These are phyloP conservation scores for Pelargonium fulgidum DNA, from an alignment of 441 rosid genomes.

Conservation along the genomic window DNA sequence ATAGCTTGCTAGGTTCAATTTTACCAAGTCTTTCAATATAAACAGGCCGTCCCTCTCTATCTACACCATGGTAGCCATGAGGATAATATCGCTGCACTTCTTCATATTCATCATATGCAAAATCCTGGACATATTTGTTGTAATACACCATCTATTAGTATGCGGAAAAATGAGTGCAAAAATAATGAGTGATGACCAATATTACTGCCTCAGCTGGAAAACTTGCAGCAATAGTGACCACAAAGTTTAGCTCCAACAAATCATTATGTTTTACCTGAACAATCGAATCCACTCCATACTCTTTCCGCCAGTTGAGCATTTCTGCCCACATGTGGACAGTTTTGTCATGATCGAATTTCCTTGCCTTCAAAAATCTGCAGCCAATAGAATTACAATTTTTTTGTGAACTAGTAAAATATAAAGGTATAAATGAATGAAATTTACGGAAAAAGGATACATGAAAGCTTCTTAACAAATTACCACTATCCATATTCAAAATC, in stretches of 20 bases:
- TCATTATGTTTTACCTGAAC: slow-evolving; percentile 59
- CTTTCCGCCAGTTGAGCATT: slow-evolving; percentile 97
- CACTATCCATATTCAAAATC: no score
- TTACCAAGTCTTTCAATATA: slow-evolving; percentile 91
- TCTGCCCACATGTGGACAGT: slow-evolving; percentile 99
- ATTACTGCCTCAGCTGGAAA: not conserved
- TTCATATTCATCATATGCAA: slow-evolving; percentile 63
- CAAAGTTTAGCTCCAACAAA: not conserved
- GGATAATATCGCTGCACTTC: slow-evolving; percentile 87
- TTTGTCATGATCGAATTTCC: slow-evolving; percentile 90
- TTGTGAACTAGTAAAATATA: no score
- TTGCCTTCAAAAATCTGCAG: slow-evolving; percentile 81
- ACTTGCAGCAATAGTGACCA: not conserved
- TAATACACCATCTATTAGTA: slow-evolving; percentile 14
- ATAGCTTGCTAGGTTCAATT: slow-evolving; percentile 80
- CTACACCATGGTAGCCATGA: slow-evolving; percentile 94
- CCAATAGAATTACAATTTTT: not conserved
- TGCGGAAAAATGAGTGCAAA: not conserved
- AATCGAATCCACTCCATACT: slow-evolving; percentile 75
- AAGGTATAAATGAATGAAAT: no score
- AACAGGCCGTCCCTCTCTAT: slow-evolving; percentile 92
- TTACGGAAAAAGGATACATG: no score
- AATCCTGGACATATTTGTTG: slow-evolving; percentile 38
- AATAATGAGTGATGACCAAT: slow-evolving; percentile 4
- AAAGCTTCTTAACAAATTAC: no score